phyloP scores from a whole-genome alignment of 495 filamentous ascomycete genomes.

The Talaromyces wortmannii region DNA sequence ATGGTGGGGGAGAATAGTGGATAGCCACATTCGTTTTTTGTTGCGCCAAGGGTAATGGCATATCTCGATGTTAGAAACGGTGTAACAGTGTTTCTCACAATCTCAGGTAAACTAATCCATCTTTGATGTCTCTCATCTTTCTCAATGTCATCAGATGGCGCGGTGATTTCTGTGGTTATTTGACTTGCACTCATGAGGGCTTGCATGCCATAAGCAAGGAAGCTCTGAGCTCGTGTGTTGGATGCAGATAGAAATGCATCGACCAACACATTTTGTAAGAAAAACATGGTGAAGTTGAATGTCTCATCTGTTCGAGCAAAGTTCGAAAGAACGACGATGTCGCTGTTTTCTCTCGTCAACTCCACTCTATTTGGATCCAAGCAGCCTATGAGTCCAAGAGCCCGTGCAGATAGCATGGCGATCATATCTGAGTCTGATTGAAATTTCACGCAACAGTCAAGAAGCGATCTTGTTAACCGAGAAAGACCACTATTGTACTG shows the following conservation, averaged over 20 bases:
- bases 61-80: constrained; percentile 84
- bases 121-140: constrained; percentile 51
- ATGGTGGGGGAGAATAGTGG: constrained; percentile 61
- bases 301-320: constrained; percentile 75
- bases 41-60: constrained; percentile 50
- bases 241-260: constrained; percentile 84
- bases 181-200: constrained; percentile 73
- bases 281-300: constrained; percentile 76
- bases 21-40: constrained; percentile 52
- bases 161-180: constrained; percentile 51
- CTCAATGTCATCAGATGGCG: constrained; percentile 44
- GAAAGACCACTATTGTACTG: constrained; percentile 73
- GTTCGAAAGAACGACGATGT: constrained; percentile 79
- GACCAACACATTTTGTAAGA: constrained; percentile 81
- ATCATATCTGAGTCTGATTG: constrained; percentile 60
- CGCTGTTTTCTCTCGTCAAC: constrained; percentile 62
- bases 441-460: constrained; percentile 79
- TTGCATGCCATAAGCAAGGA: constrained; percentile 90
- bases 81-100: constrained; percentile 67
- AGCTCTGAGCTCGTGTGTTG: constrained; percentile 80
- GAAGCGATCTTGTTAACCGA: constrained; percentile 62
- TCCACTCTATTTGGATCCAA: constrained; percentile 89
- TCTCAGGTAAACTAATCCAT: constrained; percentile 71
- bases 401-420: constrained; percentile 64
- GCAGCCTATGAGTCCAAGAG: constrained; percentile 82